These are phyloP conservation scores for Phaseolus lunatus DNA, from an alignment of 306 rosid species.

Conservation along the genomic window DNA sequence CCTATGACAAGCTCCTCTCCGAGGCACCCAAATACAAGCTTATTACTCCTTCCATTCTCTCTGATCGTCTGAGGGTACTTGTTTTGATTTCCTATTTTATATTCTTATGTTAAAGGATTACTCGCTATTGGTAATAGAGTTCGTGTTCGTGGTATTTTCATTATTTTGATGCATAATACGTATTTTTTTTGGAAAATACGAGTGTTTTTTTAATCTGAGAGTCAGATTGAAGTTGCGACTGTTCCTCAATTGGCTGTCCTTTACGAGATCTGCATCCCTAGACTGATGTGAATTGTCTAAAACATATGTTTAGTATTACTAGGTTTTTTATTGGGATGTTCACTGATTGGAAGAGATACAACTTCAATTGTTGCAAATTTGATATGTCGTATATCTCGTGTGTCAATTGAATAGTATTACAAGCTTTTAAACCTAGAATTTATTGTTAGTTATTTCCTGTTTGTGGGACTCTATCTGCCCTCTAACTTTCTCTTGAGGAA, in stretches of 20 bases:
- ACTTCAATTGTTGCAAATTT: neutral
- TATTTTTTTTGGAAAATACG: neutral
- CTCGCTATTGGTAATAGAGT: neutral
- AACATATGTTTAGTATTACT: neutral
- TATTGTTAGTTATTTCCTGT: neutral
- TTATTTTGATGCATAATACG: neutral
- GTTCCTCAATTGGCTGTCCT: neutral
- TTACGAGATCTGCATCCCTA: conserved; percentile 1
- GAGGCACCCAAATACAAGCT: conserved; percentile 86
- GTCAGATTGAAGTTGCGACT: neutral
- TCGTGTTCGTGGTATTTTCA: neutral
- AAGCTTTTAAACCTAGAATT: neutral
- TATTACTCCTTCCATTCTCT: conserved; percentile 77
- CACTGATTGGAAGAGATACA: neutral
- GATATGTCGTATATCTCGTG: neutral
- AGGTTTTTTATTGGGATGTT: neutral
- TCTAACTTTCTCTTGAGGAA: neutral
- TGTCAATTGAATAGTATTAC: neutral
- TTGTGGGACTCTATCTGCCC: neutral
- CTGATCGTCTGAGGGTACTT: conserved; percentile 75
- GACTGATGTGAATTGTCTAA: neutral
- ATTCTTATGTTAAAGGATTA: neutral
- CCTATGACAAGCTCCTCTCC: conserved; percentile 69
- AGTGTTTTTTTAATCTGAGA: neutral
- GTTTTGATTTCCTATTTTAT: neutral